Percentiles rank a stretch among this genome's conserved stretches.
These are phyloP conservation scores for Crithidia expoeki DNA, from an alignment of 208 protist species.

Conservation along the genomic window DNA sequence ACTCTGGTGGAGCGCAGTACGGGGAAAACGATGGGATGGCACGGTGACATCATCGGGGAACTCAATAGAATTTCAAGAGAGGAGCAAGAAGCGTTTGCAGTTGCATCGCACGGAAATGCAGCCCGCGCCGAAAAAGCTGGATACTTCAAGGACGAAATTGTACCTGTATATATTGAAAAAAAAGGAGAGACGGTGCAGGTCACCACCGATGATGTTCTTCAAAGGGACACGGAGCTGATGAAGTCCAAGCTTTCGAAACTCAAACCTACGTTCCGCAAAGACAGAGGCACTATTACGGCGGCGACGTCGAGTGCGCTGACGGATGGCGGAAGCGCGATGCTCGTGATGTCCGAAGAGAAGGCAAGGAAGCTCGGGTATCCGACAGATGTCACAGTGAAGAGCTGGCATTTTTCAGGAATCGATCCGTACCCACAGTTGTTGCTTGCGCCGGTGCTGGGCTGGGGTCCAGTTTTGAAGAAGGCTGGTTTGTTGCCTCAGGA, in stretches of 20 bases:
- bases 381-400: slow-evolving; percentile 68
- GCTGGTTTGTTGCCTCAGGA: slow-evolving; percentile 76
- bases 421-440: slow-evolving; percentile 90
- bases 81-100: slow-evolving; percentile 76
- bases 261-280: slow-evolving; percentile 78
- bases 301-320: slow-evolving; percentile 80
- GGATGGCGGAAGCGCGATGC: slow-evolving; percentile 80
- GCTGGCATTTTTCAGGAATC: slow-evolving; percentile 76
- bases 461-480: slow-evolving; percentile 68
- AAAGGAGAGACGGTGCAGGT: slow-evolving; percentile 51
- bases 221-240: slow-evolving; percentile 59
- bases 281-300: slow-evolving; percentile 81
- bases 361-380: slow-evolving; percentile 77
- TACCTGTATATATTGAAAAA: slow-evolving; percentile 44
- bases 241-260: slow-evolving; percentile 68
- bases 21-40: slow-evolving; percentile 91
- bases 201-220: slow-evolving; percentile 72
- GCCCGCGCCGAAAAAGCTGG: slow-evolving; percentile 62
- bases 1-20: slow-evolving; percentile 78
- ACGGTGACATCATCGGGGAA: slow-evolving; percentile 85
- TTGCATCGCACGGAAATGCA: slow-evolving; percentile 74
- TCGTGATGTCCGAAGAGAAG: slow-evolving; percentile 88
- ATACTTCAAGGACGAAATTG: slow-evolving; percentile 79
- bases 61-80: slow-evolving; percentile 68
- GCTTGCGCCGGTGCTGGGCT: slow-evolving; percentile 81